Percentiles rank a stretch among this genome's conserved stretches.
Evolutionary conservation across 208 protist genomes (phyloP).

Genomic region (Crithidia sp.): DNA sequence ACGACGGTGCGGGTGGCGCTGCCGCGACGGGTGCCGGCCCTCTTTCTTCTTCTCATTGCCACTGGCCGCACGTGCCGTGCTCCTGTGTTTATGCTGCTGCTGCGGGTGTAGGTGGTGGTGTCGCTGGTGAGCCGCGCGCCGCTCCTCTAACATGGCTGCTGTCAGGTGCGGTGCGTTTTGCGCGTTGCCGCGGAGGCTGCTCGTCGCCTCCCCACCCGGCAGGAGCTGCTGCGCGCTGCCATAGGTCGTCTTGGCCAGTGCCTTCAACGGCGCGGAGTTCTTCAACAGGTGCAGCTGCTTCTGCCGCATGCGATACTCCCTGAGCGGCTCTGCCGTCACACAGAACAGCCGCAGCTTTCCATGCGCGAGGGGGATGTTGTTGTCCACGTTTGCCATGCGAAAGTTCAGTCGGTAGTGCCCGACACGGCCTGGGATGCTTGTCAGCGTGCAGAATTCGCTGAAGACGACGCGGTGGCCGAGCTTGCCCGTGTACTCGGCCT

Average conservation of each 20-base stretch:
- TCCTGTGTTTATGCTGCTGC: neutral
- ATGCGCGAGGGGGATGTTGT: conserved; percentile 59
- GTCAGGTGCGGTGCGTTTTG: conserved; percentile 1
- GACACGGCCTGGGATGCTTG: conserved; percentile 40
- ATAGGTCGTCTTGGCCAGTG: conserved; percentile 3
- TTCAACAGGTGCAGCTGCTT: conserved; percentile 35
- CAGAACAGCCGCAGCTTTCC: conserved; percentile 77
- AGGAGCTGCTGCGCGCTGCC: conserved; percentile 11
- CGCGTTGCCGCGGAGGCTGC: neutral
- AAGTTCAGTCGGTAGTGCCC: conserved; percentile 69
- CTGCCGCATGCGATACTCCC: conserved; percentile 46
- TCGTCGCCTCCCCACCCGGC: conserved; percentile 1
- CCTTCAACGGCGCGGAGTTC: conserved; percentile 14
- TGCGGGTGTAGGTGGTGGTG: conserved; percentile 13
- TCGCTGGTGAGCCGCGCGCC: conserved; percentile 4
- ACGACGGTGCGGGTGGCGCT: conserved; percentile 2
- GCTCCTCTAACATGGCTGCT: conserved; percentile 2
- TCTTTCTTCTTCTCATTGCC: too few relatives aligned
- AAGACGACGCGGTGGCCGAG: conserved; percentile 82
- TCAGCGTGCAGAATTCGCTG: conserved; percentile 79
- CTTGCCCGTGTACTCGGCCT: conserved; percentile 72
- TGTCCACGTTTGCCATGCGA: conserved; percentile 80
- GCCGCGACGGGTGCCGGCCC: too few relatives aligned
- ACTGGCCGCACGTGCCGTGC: too few relatives aligned
- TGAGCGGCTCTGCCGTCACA: conserved; percentile 57